Evolutionary conservation across 2,329 filamentous ascomycete species (phyloP).

Genomic region (Acrocalymma vagum): DNA sequence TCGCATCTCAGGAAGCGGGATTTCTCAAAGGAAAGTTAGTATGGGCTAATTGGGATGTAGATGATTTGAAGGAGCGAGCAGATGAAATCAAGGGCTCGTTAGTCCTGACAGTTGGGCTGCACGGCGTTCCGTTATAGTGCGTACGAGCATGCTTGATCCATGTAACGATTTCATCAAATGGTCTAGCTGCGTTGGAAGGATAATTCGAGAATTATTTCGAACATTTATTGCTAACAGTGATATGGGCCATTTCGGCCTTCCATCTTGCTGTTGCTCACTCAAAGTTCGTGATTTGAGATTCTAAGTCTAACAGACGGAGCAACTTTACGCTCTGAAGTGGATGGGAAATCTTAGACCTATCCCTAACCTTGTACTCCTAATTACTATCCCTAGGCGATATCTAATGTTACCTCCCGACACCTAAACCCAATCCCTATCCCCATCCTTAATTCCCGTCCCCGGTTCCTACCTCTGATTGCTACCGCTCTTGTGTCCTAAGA

Average conservation of each 20-base stretch:
- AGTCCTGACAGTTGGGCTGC: conserved; percentile 13
- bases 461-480: no score
- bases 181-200: conserved; percentile 4
- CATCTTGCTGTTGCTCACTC: no score
- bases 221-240: conserved; percentile 5
- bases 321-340: no score
- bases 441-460: no score
- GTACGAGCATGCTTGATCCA: conserved; percentile 7
- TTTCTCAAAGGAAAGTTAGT: conserved; percentile 28
- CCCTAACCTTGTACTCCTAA: no score
- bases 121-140: conserved; percentile 17
- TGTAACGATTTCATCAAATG: conserved; percentile 11
- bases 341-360: no score
- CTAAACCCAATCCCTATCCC: no score
- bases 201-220: conserved; percentile 8
- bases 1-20: conserved; percentile 25
- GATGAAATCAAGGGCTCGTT: conserved; percentile 16
- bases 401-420: no score
- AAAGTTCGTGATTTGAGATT: no score
- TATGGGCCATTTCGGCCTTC: conserved; percentile 1
- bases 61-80: conserved; percentile 26
- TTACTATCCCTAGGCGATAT: no score
- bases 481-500: no score
- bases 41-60: conserved; percentile 38
- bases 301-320: no score